Base-by-base conservation (phyloP, 116 monocot genomes). In the Dioscorea cayenensis region DNA sequence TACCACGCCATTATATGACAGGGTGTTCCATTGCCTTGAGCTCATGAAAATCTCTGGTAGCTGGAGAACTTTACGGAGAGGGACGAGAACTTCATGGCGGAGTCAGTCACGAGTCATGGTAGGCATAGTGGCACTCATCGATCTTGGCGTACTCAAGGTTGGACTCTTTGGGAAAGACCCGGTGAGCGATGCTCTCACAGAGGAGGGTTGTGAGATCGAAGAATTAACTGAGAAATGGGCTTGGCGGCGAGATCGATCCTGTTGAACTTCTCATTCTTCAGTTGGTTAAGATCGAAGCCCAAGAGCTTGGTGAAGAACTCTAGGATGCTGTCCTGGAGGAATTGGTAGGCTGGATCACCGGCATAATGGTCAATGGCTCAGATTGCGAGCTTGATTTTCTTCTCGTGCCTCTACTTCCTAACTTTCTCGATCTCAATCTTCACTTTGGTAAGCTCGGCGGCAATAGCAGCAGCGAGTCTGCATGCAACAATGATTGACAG, bases 21-120 rank as follows among this genome's bases (percentile, higher is more conserved):
- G 80, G 17, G 50, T 19, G 25, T 68, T 67, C 89, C 92, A 89
- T 50, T 74, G 69, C 14, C 74, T 43, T 21, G 82, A 76, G 71
- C 78, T 72, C 38, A 89, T 89, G 69, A 79, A 92, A 10, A 92
- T 84, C 77, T 92, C 92, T n/a, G 92, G 89, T 9, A 89, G 78
- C 70, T 92, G 48, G 43, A 89, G 84, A 13, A 48, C 78, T 21
- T 74, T 59, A 28, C 89, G 82, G 60, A 92, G 80, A 5, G 89
- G 86, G 29, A 89, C 86, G 0, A 92, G 89, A 19, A 75, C 89
- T 19, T 74, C 87, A 48, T 73, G 76, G 10, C 86, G 80, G 49
- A 92, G 84, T 22, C 82, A 77, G 11, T 92, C 89, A 20, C 92
- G 81, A n/a, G 7, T 73, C 79, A 23, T 86, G 74, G 77, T 92